Percentiles rank a stretch among this genome's conserved stretches.
phyloP scores from a whole-genome alignment of 257 asterid genomes.

The Lantana camara region DNA sequence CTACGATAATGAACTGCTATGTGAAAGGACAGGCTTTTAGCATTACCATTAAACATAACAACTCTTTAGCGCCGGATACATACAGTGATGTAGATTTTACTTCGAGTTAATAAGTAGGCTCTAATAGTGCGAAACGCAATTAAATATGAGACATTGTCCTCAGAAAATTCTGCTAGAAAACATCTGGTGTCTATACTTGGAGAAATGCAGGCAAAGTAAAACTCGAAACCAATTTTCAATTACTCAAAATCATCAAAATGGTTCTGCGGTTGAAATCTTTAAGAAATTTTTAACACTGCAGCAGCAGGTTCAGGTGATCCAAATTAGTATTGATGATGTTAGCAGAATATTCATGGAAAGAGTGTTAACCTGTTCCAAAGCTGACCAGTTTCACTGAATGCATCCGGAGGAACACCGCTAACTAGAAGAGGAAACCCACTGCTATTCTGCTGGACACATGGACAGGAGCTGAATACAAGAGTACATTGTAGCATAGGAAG shows the following conservation, averaged over 20 bases:
- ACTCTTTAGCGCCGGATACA: background rate
- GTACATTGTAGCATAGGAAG: constrained; percentile 14
- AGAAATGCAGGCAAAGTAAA: constrained; percentile 5
- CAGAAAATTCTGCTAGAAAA: constrained; percentile 6
- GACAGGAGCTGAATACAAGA: constrained; percentile 25
- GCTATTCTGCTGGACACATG: constrained; percentile 52
- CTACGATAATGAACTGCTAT: background rate
- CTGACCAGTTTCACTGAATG: constrained; percentile 97
- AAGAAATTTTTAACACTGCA: background rate
- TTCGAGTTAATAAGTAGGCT: background rate
- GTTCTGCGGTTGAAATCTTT: background rate
- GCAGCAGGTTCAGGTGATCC: constrained; percentile 1
- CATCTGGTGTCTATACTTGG: constrained; percentile 14
- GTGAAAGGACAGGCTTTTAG: background rate
- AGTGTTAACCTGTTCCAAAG: constrained; percentile 88
- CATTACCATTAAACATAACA: background rate
- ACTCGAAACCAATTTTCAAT: constrained; percentile 14
- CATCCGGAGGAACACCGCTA: constrained; percentile 98
- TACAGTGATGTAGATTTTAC: background rate
- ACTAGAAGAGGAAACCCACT: constrained; percentile 85
- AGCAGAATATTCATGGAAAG: constrained; percentile 8
- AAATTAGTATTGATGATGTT: background rate
- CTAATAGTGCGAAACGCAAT: background rate
- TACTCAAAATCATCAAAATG: constrained; percentile 3
- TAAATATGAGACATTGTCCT: background rate